phyloP scores from a whole-genome alignment of 2,329 filamentous ascomycete genomes.

The Lasiodiplodia gonubiensis region DNA sequence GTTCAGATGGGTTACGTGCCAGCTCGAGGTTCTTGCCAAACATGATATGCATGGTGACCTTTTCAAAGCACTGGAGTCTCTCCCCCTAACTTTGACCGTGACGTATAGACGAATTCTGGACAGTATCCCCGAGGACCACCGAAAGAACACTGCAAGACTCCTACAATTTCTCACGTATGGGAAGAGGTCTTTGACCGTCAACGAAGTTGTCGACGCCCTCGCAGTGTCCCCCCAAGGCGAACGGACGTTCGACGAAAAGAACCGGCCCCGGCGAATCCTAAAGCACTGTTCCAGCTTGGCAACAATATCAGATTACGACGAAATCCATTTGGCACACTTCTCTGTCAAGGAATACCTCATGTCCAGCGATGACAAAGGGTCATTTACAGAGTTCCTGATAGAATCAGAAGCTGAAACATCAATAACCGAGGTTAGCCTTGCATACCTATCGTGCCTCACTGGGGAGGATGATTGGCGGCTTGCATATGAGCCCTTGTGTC shows the following conservation, averaged over 20 bases:
- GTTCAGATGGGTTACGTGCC: constrained; percentile 40
- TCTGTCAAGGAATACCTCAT: constrained; percentile 45
- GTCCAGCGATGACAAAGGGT: constrained; percentile 29
- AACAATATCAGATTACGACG: not conserved
- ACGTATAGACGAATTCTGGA: constrained; percentile 40
- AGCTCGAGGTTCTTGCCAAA: constrained; percentile 35
- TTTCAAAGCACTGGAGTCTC: constrained; percentile 32
- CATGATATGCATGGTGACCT: constrained; percentile 34
- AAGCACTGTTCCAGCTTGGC: constrained; percentile 40
- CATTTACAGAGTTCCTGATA: constrained; percentile 32
- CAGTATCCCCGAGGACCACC: constrained; percentile 33
- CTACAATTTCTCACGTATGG: constrained; percentile 38
- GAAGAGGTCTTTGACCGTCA: constrained; percentile 32
- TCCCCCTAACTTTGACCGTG: constrained; percentile 37
- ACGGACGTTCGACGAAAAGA: constrained; percentile 42
- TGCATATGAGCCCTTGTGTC: too few relatives aligned
- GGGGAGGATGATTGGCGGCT: too few relatives aligned
- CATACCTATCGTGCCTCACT: too few relatives aligned
- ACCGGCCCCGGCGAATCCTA: constrained; percentile 41
- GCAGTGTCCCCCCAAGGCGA: constrained; percentile 37
- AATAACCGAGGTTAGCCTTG: constrained; percentile 33
- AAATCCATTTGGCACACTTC: constrained; percentile 39
- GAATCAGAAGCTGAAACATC: constrained; percentile 32
- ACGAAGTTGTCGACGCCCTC: constrained; percentile 37
- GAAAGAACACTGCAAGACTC: constrained; percentile 34